A percentile compares a stretch with the other conserved stretches of the same genome.
Evolutionary conservation across 2,329 filamentous ascomycete genomes (phyloP).

Genomic region (Monascus ruber): DNA sequence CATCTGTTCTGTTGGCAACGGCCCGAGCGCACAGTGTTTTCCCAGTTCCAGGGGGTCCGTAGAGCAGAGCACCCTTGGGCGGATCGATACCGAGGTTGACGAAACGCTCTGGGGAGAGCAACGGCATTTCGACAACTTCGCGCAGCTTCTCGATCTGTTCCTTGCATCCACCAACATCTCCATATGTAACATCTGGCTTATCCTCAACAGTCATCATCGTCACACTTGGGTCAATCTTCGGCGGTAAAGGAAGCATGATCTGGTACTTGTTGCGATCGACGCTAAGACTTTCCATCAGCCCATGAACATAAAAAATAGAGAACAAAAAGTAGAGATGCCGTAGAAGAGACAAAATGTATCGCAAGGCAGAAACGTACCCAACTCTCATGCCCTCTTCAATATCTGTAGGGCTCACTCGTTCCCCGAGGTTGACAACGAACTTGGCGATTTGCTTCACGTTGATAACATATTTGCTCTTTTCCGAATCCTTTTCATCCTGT

Average conservation of each 20-base stretch:
- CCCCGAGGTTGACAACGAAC: constrained; percentile 95
- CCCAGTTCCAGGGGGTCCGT: constrained; percentile 94
- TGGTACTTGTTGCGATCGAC: constrained; percentile 99
- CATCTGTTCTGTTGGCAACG: constrained; percentile 94
- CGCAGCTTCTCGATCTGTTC: constrained; percentile 98
- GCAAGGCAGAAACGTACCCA: constrained; percentile 41
- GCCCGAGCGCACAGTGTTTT: constrained; percentile 97
- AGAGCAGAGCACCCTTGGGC: constrained; percentile 91
- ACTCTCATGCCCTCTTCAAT: constrained; percentile 99
- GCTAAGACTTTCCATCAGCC: constrained; percentile 23
- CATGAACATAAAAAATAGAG: constrained; percentile 3
- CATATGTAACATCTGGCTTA: constrained; percentile 98
- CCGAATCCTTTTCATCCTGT: constrained; percentile 83
- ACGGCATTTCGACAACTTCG: constrained; percentile 97
- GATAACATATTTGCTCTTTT: constrained; percentile 99
- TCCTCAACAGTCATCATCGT: constrained; percentile 99
- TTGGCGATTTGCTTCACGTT: constrained; percentile 99
- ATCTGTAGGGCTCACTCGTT: constrained; percentile 93
- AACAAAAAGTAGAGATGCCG: background rate
- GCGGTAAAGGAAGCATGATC: constrained; percentile 87
- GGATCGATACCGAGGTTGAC: constrained; percentile 98
- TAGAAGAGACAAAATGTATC: no score
- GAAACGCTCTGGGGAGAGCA: constrained; percentile 91
- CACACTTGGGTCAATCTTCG: constrained; percentile 97
- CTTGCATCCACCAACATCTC: constrained; percentile 97